Evolutionary conservation across 192 early-diverging fungal species (phyloP).

Genomic region (Mortierella alpina): DNA sequence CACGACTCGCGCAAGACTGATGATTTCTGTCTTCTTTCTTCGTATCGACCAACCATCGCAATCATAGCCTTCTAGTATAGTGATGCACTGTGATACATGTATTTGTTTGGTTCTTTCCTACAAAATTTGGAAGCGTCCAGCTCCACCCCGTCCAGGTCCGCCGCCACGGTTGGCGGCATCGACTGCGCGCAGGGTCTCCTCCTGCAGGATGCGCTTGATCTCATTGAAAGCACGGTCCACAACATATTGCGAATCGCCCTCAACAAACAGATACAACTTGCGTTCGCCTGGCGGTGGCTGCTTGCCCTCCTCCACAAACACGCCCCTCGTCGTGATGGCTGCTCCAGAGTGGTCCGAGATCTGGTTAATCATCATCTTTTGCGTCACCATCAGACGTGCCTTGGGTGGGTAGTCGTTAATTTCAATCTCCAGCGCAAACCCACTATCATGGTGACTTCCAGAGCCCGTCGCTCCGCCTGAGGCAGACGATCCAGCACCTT

Average conservation of each 20-base stretch:
- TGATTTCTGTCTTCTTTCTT: too few species aligned
- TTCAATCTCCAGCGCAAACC: conserved; percentile 87
- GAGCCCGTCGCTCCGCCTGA: conserved; percentile 12
- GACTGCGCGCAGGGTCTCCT: conserved; percentile 81
- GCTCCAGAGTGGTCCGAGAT: conserved; percentile 94
- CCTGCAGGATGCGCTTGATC: conserved; percentile 90
- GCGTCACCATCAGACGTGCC: conserved; percentile 95
- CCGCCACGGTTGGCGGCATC: conserved; percentile 71
- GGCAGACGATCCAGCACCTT: conserved; percentile 11
- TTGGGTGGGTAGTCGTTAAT: conserved; percentile 98
- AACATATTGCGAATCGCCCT: conserved; percentile 89
- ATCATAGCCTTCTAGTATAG: not conserved
- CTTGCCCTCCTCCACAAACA: conserved; percentile 89
- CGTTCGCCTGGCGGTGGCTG: conserved; percentile 79
- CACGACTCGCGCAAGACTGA: too few species aligned
- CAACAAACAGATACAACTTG: conserved; percentile 95
- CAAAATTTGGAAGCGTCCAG: conserved; percentile 27
- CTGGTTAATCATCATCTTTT: conserved; percentile 87
- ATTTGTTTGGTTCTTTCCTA: not conserved
- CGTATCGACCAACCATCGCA: too few species aligned
- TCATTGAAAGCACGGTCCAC: conserved; percentile 94
- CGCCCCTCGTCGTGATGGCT: conserved; percentile 95
- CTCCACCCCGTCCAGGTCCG: conserved; percentile 18
- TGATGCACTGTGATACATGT: not conserved
- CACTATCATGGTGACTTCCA: conserved; percentile 53